phyloP scores from a whole-genome alignment of 768 basidiomycete species.

The Mycena capillaripes region DNA sequence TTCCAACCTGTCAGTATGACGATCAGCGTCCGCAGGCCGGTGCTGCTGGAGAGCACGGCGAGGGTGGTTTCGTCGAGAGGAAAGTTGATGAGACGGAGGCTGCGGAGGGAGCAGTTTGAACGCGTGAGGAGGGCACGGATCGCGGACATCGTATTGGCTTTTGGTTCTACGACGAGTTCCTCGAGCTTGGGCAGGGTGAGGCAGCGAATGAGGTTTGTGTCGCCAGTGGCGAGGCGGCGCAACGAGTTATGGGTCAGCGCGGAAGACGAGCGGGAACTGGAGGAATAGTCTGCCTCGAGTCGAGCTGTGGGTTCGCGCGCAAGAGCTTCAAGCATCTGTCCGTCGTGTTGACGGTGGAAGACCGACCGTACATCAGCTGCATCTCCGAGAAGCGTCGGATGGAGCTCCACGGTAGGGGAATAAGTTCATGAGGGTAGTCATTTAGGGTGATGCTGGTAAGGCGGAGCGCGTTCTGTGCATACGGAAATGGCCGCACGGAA shows the following conservation, averaged over 20 bases:
- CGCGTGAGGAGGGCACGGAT: conserved; percentile 11
- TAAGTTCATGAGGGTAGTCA: neutral
- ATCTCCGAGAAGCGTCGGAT: conserved; percentile 15
- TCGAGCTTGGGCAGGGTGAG: conserved; percentile 18
- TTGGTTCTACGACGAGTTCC: neutral
- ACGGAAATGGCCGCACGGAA: neutral
- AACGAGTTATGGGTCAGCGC: neutral
- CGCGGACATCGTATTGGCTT: neutral
- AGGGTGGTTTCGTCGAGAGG: neutral
- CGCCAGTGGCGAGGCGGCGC: conserved; percentile 1
- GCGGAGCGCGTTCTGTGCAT: neutral
- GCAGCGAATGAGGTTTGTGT: conserved; percentile 8
- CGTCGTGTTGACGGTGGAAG: neutral
- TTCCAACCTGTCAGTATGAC: neutral
- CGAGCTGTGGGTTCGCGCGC: conserved; percentile 6
- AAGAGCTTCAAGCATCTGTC: conserved; percentile 10
- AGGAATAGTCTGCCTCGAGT: conserved; percentile 2
- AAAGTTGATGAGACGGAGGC: conserved; percentile 11
- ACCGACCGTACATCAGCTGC: neutral
- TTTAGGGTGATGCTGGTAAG: neutral
- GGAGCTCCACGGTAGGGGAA: conserved; percentile 9
- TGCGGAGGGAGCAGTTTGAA: conserved; percentile 22
- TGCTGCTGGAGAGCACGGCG: conserved; percentile 15
- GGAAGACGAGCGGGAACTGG: neutral
- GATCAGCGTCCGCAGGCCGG: neutral